Conservation (phyloP, 306 rosid species). For the Boehmeria nivea region DNA sequence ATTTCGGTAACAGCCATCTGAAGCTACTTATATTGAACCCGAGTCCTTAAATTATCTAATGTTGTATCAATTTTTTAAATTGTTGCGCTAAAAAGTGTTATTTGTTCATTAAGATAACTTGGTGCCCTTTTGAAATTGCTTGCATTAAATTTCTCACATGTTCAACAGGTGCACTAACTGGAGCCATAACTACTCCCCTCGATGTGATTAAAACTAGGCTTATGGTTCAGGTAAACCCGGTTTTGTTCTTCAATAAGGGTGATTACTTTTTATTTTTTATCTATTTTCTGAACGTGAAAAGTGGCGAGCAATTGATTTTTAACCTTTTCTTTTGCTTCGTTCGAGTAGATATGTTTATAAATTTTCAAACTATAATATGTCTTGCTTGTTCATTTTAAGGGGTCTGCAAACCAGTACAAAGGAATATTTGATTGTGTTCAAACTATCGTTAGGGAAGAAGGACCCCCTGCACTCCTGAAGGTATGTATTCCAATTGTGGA, state of each 20-base stretch:
- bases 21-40: background rate
- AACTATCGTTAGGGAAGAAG: slow-evolving; percentile 86
- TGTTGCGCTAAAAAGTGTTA: too few relatives aligned
- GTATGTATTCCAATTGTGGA: slow-evolving; percentile 31
- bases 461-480: slow-evolving; percentile 75
- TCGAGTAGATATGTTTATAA: slow-evolving; percentile 5
- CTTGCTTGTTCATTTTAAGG: slow-evolving; percentile 39
- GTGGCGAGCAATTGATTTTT: background rate
- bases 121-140: too few relatives aligned
- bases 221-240: slow-evolving; percentile 68
- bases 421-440: slow-evolving; percentile 89
- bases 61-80: background rate
- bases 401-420: slow-evolving; percentile 73
- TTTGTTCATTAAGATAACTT: too few relatives aligned
- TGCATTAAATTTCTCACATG: background rate
- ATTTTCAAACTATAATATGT: slow-evolving; percentile 26
- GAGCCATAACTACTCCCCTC: slow-evolving; percentile 91
- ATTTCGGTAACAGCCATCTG: background rate
- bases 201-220: slow-evolving; percentile 93
- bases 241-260: background rate
- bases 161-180: slow-evolving; percentile 79
- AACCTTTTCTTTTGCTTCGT: slow-evolving; percentile 15
- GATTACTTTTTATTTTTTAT: background rate
- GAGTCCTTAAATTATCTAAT: too few relatives aligned
- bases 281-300: background rate